A percentile compares a stretch with the other conserved stretches of the same genome.
Conservation (phyloP, 1,139 yeast genomes). For the Suhomyces bolitotheri region DNA sequence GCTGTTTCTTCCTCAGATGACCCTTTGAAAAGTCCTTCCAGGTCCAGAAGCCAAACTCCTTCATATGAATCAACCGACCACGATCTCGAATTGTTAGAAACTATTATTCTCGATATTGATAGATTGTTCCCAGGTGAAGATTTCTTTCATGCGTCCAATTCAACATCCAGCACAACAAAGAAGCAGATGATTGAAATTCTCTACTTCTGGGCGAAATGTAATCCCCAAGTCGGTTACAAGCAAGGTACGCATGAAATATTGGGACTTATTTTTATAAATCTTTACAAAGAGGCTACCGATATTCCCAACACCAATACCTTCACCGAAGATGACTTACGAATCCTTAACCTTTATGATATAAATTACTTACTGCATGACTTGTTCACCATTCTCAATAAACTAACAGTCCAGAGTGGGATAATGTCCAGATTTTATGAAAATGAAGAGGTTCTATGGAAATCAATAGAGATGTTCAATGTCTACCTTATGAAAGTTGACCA, state of each 20-base stretch:
- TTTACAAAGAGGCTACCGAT: conserved; percentile 42
- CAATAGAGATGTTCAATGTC: conserved; percentile 49
- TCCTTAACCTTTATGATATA: conserved; percentile 40
- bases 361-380: conserved; percentile 46
- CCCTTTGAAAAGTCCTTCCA: conserved; percentile 11
- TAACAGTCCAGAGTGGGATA: conserved; percentile 41
- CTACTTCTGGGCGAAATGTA: conserved; percentile 55
- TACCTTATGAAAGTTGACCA: conserved; percentile 51
- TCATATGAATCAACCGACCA: conserved; percentile 10
- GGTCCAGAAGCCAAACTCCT: conserved; percentile 9
- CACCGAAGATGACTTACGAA: conserved; percentile 35
- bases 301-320: conserved; percentile 38
- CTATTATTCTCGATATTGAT: conserved; percentile 64
- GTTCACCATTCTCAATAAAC: conserved; percentile 46
- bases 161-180: conserved; percentile 30
- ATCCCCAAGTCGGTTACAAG: conserved; percentile 56
- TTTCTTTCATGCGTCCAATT: conserved; percentile 38
- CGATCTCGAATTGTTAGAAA: conserved; percentile 30
- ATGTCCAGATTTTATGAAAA: conserved; percentile 43
- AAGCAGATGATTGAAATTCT: conserved; percentile 51
- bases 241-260: conserved; percentile 73
- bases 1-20: conserved; percentile 7
- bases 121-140: conserved; percentile 62
- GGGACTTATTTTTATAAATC: conserved; percentile 56
- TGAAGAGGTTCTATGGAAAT: conserved; percentile 42